Conservation (phyloP, 768 basidiomycete species). For the Pulveroboletus ravenelii region DNA sequence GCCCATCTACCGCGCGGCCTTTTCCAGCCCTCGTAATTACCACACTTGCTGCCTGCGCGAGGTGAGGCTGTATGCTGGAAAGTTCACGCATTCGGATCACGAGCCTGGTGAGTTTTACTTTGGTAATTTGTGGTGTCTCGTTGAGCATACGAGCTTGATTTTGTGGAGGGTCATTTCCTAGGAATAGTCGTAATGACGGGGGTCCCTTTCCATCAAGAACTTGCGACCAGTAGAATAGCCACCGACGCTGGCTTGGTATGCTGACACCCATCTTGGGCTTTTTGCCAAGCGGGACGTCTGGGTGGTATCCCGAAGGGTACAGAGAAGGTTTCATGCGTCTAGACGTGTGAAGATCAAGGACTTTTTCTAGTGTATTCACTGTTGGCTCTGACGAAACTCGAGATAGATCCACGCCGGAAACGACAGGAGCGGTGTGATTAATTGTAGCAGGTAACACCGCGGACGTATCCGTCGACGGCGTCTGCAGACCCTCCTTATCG, state of each 20-base stretch:
- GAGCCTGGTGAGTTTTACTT: conserved; percentile 54
- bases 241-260: conserved; percentile 78
- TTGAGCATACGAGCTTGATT: conserved; percentile 11
- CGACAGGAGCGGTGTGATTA: background rate
- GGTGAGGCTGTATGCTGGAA: conserved; percentile 43
- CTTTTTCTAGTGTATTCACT: conserved; percentile 42
- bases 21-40: conserved; percentile 44
- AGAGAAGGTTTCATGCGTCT: conserved; percentile 54
- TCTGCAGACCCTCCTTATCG: conserved; percentile 18
- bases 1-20: conserved; percentile 28
- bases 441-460: background rate
- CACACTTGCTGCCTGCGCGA: conserved; percentile 55
- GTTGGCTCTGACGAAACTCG: conserved; percentile 15
- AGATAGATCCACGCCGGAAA: conserved; percentile 5
- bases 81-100: conserved; percentile 57
- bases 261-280: conserved; percentile 58
- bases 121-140: conserved; percentile 26
- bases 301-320: background rate
- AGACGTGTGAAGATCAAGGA: conserved; percentile 66
- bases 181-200: conserved; percentile 40
- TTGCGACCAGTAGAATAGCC: conserved; percentile 73
- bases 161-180: background rate
- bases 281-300: conserved; percentile 21
- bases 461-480: background rate
- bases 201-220: conserved; percentile 56